Evolutionary conservation across 116 monocot species (phyloP), one percentile per base, ranked within the genome.

Genomic region (Zostera marina): DNA sequence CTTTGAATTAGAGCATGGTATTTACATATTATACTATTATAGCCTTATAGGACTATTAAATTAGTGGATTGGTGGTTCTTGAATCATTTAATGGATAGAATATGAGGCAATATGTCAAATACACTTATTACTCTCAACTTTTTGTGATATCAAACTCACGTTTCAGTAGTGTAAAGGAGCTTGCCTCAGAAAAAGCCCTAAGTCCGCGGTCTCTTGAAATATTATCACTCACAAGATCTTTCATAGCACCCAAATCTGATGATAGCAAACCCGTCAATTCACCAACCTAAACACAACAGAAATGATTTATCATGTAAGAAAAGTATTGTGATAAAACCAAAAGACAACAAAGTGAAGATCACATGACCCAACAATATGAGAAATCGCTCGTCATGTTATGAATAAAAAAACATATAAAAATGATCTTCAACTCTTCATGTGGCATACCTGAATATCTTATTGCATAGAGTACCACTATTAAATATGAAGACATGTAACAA

Each of bases 151-250:
- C 46, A 45, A 74, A 63, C 58, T 70, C 61, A 69, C 64, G 66
- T 76, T 44, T 69, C 61, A 73, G 42, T 63, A 70, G 26, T 69
- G 47, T 64, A 77, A 68, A 68, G 69, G 62, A 60, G 63, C 79
- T 81, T 90, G 81, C 94, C 94, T 94, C 88, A 49, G 94, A 88
- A 48, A 88, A 68, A 65, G 94, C 94, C 70, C 94, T 81, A 25
- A 88, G 77, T 39, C 94, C 94, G 71, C 94, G 84, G 55, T 94
- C 94, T 60, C 94, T 80, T 71, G 94, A 94, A 63, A 94, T 78
- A 58, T 94, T 94, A 43, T 94, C 94, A 66, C 70, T 73, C 26
- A 94, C 88, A 65, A 88, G 62, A 74, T 70, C 77, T 79, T 94
- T 94, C 41, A 94, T 60, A 42, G 88, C 70, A 59, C 88, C 85